Evolutionary conservation across 495 filamentous ascomycete species (phyloP).

Genomic region (Antarctomyces pellizariae): DNA sequence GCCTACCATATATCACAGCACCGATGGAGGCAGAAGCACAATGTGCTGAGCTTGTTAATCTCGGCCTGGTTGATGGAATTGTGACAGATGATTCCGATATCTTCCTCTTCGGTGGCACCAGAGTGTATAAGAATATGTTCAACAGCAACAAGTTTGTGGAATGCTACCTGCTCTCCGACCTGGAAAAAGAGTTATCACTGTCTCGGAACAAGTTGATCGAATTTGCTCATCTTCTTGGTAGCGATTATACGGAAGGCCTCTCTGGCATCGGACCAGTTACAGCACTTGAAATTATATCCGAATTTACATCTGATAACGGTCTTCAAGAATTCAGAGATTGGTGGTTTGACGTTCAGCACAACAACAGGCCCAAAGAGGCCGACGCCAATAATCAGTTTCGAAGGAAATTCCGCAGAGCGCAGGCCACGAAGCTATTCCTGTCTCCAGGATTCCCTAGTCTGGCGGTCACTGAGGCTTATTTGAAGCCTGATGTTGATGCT

Average conservation of each 20-base stretch:
- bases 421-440: slow-evolving; percentile 67
- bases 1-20: slow-evolving; percentile 85
- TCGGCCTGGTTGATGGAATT: slow-evolving; percentile 85
- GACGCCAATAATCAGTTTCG: slow-evolving; percentile 38
- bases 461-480: slow-evolving; percentile 59
- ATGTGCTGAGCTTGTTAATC: slow-evolving; percentile 68
- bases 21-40: slow-evolving; percentile 99
- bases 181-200: slow-evolving; percentile 75
- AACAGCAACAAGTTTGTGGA: slow-evolving; percentile 93
- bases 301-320: slow-evolving; percentile 34
- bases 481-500: slow-evolving; percentile 61
- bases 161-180: slow-evolving; percentile 71
- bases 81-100: slow-evolving; percentile 95
- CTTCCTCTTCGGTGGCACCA: slow-evolving; percentile 90
- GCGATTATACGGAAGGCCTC: slow-evolving; percentile 85
- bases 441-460: slow-evolving; percentile 52
- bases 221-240: slow-evolving; percentile 72
- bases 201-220: slow-evolving; percentile 62
- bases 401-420: slow-evolving; percentile 52
- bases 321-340: slow-evolving; percentile 58
- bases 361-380: slow-evolving; percentile 22
- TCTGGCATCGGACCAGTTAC: slow-evolving; percentile 82
- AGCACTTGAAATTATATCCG: slow-evolving; percentile 76
- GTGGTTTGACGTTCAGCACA: slow-evolving; percentile 58
- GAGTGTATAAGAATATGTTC: slow-evolving; percentile 99